phyloP scores from a whole-genome alignment of 208 protist genomes.

The Crithidia bombi region DNA sequence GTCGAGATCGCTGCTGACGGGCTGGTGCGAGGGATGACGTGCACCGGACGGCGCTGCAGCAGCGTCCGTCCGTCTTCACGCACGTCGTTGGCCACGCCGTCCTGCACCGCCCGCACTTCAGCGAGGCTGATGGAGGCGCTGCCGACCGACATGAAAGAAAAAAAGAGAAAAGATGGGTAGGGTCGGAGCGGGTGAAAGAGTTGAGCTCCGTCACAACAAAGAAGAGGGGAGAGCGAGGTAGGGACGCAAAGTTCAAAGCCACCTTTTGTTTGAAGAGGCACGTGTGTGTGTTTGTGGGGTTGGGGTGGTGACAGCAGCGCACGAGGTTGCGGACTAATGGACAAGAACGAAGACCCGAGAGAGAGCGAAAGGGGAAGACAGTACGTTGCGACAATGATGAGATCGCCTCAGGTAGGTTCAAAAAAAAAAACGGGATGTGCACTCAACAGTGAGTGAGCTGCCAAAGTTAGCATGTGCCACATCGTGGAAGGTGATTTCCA shows the following conservation, averaged over 20 bases:
- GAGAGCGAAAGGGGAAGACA: constrained; percentile 16
- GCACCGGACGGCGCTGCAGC: constrained; percentile 73
- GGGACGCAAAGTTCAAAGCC: too few species aligned
- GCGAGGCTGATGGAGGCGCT: constrained; percentile 57
- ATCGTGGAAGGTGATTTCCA: too few species aligned
- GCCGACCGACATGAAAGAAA: constrained; percentile 19
- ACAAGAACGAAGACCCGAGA: not conserved
- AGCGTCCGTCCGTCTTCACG: constrained; percentile 80
- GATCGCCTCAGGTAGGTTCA: too few species aligned
- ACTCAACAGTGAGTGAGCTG: too few species aligned
- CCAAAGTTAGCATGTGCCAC: too few species aligned
- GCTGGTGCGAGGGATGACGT: constrained; percentile 25
- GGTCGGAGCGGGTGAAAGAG: not conserved
- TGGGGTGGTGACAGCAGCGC: not conserved
- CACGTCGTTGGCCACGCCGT: constrained; percentile 67
- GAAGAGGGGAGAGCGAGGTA: too few species aligned
- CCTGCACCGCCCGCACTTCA: constrained; percentile 75
- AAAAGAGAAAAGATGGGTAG: not conserved
- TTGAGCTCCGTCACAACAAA: too few species aligned
- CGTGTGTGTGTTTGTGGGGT: not conserved
- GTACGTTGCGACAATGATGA: too few species aligned
- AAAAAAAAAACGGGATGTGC: too few species aligned
- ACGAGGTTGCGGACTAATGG: not conserved
- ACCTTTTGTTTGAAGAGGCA: too few species aligned
- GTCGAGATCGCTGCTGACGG: constrained; percentile 16